phyloP scores from a whole-genome alignment of 371 early-diverging fungal species.

The Mucor saturninus region DNA sequence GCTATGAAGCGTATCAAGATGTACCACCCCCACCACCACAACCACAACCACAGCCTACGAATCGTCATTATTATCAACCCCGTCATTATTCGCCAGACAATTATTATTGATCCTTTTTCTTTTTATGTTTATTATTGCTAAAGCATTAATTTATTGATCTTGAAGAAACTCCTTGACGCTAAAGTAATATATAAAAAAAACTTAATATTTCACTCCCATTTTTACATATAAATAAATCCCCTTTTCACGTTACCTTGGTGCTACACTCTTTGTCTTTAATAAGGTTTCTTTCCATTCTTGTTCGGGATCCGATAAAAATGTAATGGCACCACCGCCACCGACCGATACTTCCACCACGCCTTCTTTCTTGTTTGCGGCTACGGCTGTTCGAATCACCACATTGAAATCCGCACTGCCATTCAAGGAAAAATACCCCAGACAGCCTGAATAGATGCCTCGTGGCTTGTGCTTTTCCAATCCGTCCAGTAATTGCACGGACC shows the following conservation, averaged over 20 bases:
- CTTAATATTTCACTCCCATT: no score
- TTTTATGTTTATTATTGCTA: not conserved
- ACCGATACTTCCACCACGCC: slow-evolving; percentile 54
- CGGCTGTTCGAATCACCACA: slow-evolving; percentile 87
- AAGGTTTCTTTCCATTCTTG: slow-evolving; percentile 88
- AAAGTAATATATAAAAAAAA: not conserved
- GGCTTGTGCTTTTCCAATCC: slow-evolving; percentile 68
- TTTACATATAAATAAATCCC: no score
- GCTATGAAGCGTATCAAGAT: slow-evolving; percentile 2
- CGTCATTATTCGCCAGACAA: slow-evolving; percentile 10
- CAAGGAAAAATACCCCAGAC: slow-evolving; percentile 86
- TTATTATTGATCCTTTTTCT: not conserved
- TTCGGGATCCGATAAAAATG: slow-evolving; percentile 79
- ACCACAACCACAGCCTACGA: not conserved
- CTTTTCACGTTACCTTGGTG: slow-evolving; percentile 56
- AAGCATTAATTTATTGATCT: slow-evolving; percentile 18
- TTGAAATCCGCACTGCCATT: slow-evolving; percentile 69
- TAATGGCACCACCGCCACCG: slow-evolving; percentile 96
- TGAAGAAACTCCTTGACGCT: slow-evolving; percentile 34
- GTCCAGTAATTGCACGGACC: slow-evolving; percentile 84
- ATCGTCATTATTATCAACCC: not conserved
- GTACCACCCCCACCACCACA: not conserved
- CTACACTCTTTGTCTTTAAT: slow-evolving; percentile 66
- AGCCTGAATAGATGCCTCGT: slow-evolving; percentile 94
- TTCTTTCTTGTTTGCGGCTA: slow-evolving; percentile 31